Evolutionary conservation across 495 filamentous ascomycete species (phyloP), one percentile per base, ranked within the genome.

Genomic region (Tetracladium marchalianum): DNA sequence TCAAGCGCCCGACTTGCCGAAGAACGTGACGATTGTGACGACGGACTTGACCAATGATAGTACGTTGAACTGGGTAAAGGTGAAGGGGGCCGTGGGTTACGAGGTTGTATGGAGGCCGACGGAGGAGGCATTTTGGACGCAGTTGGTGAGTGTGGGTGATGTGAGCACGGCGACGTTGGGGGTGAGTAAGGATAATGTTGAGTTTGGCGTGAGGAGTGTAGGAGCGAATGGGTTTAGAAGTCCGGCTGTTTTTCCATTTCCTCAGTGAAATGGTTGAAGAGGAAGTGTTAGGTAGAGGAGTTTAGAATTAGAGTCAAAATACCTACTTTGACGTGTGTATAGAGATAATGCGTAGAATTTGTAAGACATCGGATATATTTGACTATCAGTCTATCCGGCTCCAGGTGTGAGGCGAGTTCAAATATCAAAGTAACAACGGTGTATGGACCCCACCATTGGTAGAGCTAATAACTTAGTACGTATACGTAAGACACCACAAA

Each of bases 161-260:
- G 61, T 61, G 9, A 51, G 53, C 4, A 60, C 49, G 40, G 71
- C 55, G 9, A 67, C 58, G 43, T 49, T 76, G 27, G 19, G 56
- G 12, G 43, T 76, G 31, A 72, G 65, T 42, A 77, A 76, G 60
- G 73, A 77, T 49, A 69, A 75, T 54, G 64, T 72, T 16, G 60
- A 70, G 36, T 73, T 76, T 60, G 72, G 73, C 0, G 58, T 76
- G 2, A 56, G 73, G 43, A 61, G 68, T 10, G 66, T 72, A 4
- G 63, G 70, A 4, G 53, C 24, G 38, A 66, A 72, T 61, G 71
- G 71, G 11, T 62, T 62, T 44, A 66, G 62, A 59, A 67, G 60
- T 47, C 69, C 68, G 4, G 68, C 67, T 36, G 56, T 65, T 8
- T 54, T 65, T 40, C 50, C 58, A 35, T 59, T 60, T 19, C 57